Conservation (phyloP, 208 protist genomes). For the Trypanosoma melophagium region DNA sequence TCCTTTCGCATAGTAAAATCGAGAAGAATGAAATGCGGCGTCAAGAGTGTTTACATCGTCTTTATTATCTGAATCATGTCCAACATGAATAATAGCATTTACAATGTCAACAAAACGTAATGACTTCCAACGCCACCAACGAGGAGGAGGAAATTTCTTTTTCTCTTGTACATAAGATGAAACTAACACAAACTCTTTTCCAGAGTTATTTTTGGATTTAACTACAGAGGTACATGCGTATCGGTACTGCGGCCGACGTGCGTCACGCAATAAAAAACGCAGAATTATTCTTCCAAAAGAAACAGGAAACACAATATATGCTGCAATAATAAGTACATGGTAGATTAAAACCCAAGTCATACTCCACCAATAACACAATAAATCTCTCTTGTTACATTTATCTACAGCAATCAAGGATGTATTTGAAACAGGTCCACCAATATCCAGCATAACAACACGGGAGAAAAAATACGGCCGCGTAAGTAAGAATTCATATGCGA, state of each 20-base stretch:
- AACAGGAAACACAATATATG: constrained; percentile 39
- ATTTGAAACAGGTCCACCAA: constrained; percentile 38
- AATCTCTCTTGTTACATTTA: background rate
- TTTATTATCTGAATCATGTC: background rate
- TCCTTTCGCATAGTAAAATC: constrained; percentile 15
- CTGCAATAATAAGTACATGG: constrained; percentile 41
- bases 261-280: constrained; percentile 22
- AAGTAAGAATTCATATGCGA: constrained; percentile 68
- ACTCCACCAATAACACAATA: background rate
- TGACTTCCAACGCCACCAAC: background rate
- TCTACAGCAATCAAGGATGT: background rate
- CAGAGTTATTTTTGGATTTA: constrained; percentile 26
- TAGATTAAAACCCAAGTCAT: constrained; percentile 26
- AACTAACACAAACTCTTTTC: background rate
- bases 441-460: constrained; percentile 58
- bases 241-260: constrained; percentile 40
- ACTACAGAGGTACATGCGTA: constrained; percentile 35
- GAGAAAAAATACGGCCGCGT: constrained; percentile 52
- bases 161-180: constrained; percentile 4
- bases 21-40: constrained; percentile 1
- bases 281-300: constrained; percentile 41
- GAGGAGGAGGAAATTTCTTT: background rate
- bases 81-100: background rate
- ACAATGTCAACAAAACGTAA: background rate
- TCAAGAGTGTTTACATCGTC: background rate